Evolutionary conservation across 2,329 filamentous ascomycete genomes (phyloP).

Genomic region (Sclerotinia minor): DNA sequence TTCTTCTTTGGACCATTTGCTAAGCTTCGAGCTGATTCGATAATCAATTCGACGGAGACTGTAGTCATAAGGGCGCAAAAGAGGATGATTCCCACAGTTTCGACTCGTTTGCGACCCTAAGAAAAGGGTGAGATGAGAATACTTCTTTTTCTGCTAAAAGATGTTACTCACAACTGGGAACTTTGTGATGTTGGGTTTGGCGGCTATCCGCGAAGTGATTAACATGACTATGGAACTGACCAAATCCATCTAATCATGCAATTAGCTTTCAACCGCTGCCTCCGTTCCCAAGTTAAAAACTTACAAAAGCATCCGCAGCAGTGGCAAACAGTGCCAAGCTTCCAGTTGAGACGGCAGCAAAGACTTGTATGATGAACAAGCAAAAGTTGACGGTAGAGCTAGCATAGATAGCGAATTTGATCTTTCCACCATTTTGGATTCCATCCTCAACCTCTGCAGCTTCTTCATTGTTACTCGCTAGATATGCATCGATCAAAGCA

Average conservation of each 20-base stretch:
- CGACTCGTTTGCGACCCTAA: slow-evolving; percentile 58
- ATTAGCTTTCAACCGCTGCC: not conserved
- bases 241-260: slow-evolving; percentile 54
- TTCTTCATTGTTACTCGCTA: slow-evolving; percentile 58
- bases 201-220: slow-evolving; percentile 83
- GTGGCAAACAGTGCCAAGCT: slow-evolving; percentile 97
- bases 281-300: not conserved
- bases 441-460: slow-evolving; percentile 52
- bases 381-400: slow-evolving; percentile 78
- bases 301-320: slow-evolving; percentile 79
- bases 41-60: slow-evolving; percentile 89
- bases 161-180: slow-evolving; percentile 20
- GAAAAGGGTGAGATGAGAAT: not conserved
- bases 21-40: slow-evolving; percentile 77
- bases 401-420: slow-evolving; percentile 53
- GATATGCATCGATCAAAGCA: slow-evolving; percentile 53
- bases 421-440: slow-evolving; percentile 24
- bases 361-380: slow-evolving; percentile 80
- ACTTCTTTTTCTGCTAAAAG: not conserved
- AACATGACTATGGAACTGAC: slow-evolving; percentile 83
- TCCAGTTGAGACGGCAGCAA: slow-evolving; percentile 80
- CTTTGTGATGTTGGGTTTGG: slow-evolving; percentile 53
- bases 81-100: slow-evolving; percentile 92
- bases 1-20: slow-evolving; percentile 49
- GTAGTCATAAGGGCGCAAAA: slow-evolving; percentile 97